Evolutionary conservation across 495 filamentous ascomycete species (phyloP).

Genomic region (Trichoderma gamsii): DNA sequence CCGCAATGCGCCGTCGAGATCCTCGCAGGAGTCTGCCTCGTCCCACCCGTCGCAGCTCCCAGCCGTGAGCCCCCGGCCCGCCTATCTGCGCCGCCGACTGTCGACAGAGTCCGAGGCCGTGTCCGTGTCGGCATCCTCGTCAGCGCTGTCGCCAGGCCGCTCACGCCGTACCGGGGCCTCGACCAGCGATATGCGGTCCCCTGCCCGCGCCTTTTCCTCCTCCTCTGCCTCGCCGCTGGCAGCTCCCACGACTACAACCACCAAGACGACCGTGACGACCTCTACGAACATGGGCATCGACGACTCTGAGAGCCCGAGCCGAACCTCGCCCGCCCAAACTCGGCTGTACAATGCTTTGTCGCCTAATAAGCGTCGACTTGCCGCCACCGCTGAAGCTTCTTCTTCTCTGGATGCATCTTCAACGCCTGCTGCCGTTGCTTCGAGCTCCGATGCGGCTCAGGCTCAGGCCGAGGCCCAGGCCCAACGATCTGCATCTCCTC

Average conservation of each 20-base stretch:
- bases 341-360: slow-evolving; percentile 31
- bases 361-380: slow-evolving; percentile 32
- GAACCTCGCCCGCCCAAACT: slow-evolving; percentile 33
- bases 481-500: slow-evolving; percentile 26
- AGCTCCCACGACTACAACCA: slow-evolving; percentile 19
- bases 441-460: neutral
- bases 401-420: neutral
- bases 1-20: slow-evolving; percentile 18
- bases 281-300: slow-evolving; percentile 19
- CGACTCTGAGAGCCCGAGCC: slow-evolving; percentile 16
- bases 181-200: neutral
- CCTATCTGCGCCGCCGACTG: slow-evolving; percentile 16
- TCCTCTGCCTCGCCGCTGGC: slow-evolving; percentile 20
- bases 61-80: neutral
- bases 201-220: neutral
- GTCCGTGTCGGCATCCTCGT: slow-evolving; percentile 30
- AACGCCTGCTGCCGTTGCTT: neutral
- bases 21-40: neutral
- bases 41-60: neutral
- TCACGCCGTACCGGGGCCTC: neutral
- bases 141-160: slow-evolving; percentile 24
- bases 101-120: slow-evolving; percentile 36
- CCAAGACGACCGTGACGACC: slow-evolving; percentile 22
- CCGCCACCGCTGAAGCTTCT: neutral
- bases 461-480: neutral